Conservation (phyloP, 257 asterid species). For the Nicotiana benthamiana region DNA sequence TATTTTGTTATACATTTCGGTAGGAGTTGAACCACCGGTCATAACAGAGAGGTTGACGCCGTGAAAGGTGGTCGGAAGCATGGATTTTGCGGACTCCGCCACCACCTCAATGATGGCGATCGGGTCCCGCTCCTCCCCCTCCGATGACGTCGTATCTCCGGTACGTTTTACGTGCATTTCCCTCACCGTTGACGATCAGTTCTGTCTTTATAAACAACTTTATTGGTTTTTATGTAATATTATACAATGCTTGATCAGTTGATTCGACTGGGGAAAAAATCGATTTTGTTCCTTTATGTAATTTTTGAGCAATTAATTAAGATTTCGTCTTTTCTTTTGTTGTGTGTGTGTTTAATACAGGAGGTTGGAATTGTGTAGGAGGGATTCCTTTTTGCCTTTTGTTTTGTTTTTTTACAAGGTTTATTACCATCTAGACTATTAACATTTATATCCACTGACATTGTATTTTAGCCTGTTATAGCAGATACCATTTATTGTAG, state of each 20-base stretch:
- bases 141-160: conserved; percentile 17
- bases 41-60: not conserved
- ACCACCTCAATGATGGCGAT: not conserved
- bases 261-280: not conserved
- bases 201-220: not conserved
- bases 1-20: not conserved
- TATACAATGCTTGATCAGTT: not conserved
- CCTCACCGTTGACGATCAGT: not conserved
- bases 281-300: not conserved
- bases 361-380: too few species aligned
- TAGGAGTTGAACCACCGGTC: not conserved
- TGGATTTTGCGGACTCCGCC: conserved; percentile 19
- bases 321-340: not conserved
- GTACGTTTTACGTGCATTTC: not conserved
- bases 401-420: too few species aligned
- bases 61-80: conserved; percentile 10
- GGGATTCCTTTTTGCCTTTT: too few species aligned
- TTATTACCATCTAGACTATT: too few species aligned
- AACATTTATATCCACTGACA: too few species aligned
- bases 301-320: not conserved
- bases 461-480: too few species aligned
- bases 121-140: conserved; percentile 1
- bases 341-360: too few species aligned
- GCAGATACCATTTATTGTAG: too few species aligned
- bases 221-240: not conserved